Percentiles rank a stretch among this genome's conserved stretches.
These are phyloP conservation scores for Beverwykella pulmonaria DNA, from an alignment of 495 filamentous ascomycete species.

Conservation along the genomic window DNA sequence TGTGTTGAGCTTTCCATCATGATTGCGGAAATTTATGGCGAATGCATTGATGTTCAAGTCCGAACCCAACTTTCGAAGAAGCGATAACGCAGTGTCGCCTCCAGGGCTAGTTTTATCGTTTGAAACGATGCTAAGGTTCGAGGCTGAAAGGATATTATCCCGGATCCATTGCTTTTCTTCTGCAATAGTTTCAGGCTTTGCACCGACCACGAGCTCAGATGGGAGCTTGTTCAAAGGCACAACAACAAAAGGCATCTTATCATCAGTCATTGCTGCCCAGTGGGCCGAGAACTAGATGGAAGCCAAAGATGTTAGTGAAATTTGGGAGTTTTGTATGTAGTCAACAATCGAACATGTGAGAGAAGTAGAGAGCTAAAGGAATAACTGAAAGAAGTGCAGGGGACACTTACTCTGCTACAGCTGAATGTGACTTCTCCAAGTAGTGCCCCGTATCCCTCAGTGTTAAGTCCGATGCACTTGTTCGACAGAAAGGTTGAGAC, in stretches of 20 bases:
- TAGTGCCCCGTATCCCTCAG: background rate
- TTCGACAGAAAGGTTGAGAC: background rate
- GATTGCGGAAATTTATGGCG: background rate
- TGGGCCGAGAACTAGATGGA: background rate
- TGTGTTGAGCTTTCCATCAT: background rate
- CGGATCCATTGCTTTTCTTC: background rate
- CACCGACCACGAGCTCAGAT: background rate
- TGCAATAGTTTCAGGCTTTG: background rate
- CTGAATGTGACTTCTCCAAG: background rate
- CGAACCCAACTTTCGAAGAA: background rate
- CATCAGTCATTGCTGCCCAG: background rate
- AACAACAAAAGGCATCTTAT: background rate
- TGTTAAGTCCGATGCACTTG: background rate
- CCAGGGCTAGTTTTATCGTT: background rate
- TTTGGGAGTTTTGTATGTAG: too few species aligned
- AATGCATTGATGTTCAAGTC: background rate
- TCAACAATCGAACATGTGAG: too few species aligned
- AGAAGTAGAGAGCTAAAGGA: too few species aligned
- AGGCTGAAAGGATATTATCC: background rate
- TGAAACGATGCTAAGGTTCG: background rate
- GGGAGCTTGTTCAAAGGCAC: background rate
- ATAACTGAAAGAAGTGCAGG: background rate
- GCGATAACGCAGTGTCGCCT: background rate
- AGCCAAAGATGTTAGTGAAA: too few species aligned
- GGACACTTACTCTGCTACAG: background rate